Conservation (phyloP, 257 asterid species). For the Primulina huaijiensis region DNA sequence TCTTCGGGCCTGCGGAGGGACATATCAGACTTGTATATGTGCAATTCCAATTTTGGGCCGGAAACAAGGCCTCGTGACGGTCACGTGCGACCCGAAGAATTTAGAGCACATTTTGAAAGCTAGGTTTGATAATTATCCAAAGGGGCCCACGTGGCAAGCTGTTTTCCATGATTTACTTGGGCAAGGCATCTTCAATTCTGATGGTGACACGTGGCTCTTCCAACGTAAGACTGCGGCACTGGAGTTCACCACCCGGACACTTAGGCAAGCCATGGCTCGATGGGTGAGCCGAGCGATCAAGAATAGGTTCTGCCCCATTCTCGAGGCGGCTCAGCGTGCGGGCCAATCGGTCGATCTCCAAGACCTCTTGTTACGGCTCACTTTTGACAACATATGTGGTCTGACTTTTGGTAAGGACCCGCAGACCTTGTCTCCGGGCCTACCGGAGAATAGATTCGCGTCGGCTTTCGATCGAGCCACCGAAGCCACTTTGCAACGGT, state of each 20-base stretch:
- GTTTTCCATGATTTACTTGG: constrained; percentile 62
- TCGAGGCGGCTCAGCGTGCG: constrained; percentile 39
- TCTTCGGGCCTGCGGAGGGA: constrained; percentile 51
- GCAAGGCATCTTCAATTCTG: constrained; percentile 57
- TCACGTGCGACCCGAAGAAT: constrained; percentile 63
- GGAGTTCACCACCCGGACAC: constrained; percentile 59
- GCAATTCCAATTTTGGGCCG: constrained; percentile 53
- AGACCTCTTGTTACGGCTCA: constrained; percentile 50
- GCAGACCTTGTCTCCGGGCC: constrained; percentile 40
- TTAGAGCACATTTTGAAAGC: constrained; percentile 55
- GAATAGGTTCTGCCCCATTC: constrained; percentile 47
- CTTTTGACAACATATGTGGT: constrained; percentile 66
- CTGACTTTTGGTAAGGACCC: constrained; percentile 66
- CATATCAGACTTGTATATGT: constrained; percentile 54
- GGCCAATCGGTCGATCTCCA: constrained; percentile 47
- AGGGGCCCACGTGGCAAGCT: constrained; percentile 71
- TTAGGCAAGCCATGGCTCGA: constrained; percentile 63
- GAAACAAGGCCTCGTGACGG: constrained; percentile 61
- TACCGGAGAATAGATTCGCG: constrained; percentile 48
- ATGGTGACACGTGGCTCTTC: constrained; percentile 69
- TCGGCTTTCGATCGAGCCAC: constrained; percentile 59
- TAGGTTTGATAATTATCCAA: constrained; percentile 58
- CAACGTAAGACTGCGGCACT: constrained; percentile 64
- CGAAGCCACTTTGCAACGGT: constrained; percentile 49
- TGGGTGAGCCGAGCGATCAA: constrained; percentile 65